A percentile compares a stretch with the other conserved stretches of the same genome.
phyloP scores from a whole-genome alignment of 345 rosid species.

The Aquilaria sinensis region DNA sequence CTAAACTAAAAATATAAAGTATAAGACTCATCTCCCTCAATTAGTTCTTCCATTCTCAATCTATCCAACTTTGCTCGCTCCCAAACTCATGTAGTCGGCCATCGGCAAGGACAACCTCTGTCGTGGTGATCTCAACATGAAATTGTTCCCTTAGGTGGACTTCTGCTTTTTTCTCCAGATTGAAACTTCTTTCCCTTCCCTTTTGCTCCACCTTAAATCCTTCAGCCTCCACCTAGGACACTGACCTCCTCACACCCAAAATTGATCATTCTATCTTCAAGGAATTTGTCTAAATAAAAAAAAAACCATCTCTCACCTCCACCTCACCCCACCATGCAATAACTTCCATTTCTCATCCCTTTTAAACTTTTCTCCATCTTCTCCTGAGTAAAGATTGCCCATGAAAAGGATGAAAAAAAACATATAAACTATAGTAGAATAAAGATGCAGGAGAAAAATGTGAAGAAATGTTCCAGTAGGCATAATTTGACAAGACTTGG shows the following conservation, averaged over 20 bases:
- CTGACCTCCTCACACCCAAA: constrained; percentile 56
- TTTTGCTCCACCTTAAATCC: constrained; percentile 32
- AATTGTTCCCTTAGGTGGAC: constrained; percentile 55
- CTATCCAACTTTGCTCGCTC: not conserved
- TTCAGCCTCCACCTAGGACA: constrained; percentile 19
- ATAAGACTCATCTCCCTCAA: too few relatives aligned
- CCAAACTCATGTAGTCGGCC: constrained; percentile 33
- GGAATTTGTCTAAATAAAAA: constrained; percentile 90
- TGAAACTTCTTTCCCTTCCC: constrained; percentile 47
- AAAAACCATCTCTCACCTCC: constrained; percentile 83
- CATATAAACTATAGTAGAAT: too few relatives aligned
- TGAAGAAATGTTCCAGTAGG: too few relatives aligned
- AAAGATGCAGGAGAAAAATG: too few relatives aligned
- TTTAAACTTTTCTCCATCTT: constrained; percentile 18
- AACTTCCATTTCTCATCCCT: constrained; percentile 15
- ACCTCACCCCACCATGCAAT: constrained; percentile 55
- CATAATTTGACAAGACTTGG: too few relatives aligned
- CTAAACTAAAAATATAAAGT: too few relatives aligned
- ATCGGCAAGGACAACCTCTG: constrained; percentile 24
- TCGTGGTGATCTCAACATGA: constrained; percentile 14
- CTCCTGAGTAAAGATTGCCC: not conserved
- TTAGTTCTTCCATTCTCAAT: too few relatives aligned
- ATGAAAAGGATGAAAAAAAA: too few relatives aligned
- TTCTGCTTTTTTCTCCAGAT: constrained; percentile 51
- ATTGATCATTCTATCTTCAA: constrained; percentile 89